These are phyloP conservation scores for Smittium mucronatum DNA, from an alignment of 371 early-diverging fungal genomes.

Conservation along the genomic window DNA sequence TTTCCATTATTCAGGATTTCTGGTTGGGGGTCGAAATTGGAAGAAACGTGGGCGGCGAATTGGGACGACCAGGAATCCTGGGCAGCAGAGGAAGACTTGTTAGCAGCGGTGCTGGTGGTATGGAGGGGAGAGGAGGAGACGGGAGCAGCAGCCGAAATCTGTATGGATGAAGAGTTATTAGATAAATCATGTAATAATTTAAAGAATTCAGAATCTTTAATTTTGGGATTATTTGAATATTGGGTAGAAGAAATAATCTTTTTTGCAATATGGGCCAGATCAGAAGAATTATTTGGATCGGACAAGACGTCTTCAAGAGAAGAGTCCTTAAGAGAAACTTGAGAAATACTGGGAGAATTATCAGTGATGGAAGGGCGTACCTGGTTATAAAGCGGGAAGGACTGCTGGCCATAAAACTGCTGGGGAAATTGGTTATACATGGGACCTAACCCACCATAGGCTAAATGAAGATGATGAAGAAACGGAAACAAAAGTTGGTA, in stretches of 20 bases:
- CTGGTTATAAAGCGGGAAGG: background rate
- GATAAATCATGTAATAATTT: conserved; percentile 77
- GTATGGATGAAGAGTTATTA: conserved; percentile 73
- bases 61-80: conserved; percentile 40
- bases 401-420: background rate
- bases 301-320: conserved; percentile 19
- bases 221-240: conserved; percentile 68
- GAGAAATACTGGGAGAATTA: conserved; percentile 25
- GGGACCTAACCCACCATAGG: background rate
- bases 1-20: conserved; percentile 30
- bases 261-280: conserved; percentile 73
- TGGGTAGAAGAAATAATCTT: conserved; percentile 65
- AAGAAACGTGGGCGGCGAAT: conserved; percentile 38
- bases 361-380: conserved; percentile 20
- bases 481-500: no score
- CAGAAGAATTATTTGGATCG: conserved; percentile 28
- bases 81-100: conserved; percentile 9
- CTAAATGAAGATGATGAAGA: background rate
- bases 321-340: background rate
- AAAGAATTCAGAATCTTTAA: conserved; percentile 80
- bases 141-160: conserved; percentile 69
- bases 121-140: conserved; percentile 32
- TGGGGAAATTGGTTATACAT: background rate
- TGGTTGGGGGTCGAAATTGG: conserved; percentile 25
- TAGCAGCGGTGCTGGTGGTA: conserved; percentile 17